A percentile compares a stretch with the other conserved stretches of the same genome.
phyloP scores from a whole-genome alignment of 2,329 filamentous ascomycete genomes.

The Aureobasidium namibiae region DNA sequence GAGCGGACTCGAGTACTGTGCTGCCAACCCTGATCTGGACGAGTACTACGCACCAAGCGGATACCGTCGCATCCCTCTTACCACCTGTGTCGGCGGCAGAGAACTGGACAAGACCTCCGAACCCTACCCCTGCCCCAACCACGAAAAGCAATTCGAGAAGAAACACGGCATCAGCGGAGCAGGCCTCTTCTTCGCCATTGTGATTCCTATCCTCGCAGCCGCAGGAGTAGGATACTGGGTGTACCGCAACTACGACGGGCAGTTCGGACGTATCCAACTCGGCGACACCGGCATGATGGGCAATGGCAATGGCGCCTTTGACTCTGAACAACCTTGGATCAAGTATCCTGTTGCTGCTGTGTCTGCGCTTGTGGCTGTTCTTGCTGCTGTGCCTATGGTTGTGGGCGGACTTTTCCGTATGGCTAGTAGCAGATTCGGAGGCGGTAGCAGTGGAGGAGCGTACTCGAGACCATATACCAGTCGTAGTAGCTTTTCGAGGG shows the following conservation, averaged over 20 bases:
- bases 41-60: slow-evolving; percentile 81
- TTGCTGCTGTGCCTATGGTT: slow-evolving; percentile 56
- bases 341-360: slow-evolving; percentile 57
- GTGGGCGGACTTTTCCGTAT: slow-evolving; percentile 65
- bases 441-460: slow-evolving; percentile 42
- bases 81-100: slow-evolving; percentile 70
- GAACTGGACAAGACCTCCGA: slow-evolving; percentile 62
- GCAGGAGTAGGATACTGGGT: slow-evolving; percentile 72
- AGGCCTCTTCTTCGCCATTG: slow-evolving; percentile 76
- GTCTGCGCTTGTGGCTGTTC: slow-evolving; percentile 47
- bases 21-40: slow-evolving; percentile 55
- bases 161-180: slow-evolving; percentile 61
- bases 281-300: slow-evolving; percentile 50
- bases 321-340: slow-evolving; percentile 68
- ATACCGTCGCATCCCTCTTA: slow-evolving; percentile 82
- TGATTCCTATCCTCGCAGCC: slow-evolving; percentile 66
- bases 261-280: slow-evolving; percentile 82
- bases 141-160: slow-evolving; percentile 75
- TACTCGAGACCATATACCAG: slow-evolving; percentile 70
- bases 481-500: slow-evolving; percentile 78
- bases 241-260: slow-evolving; percentile 75
- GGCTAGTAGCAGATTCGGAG: slow-evolving; percentile 35
- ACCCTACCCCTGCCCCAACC: slow-evolving; percentile 61
- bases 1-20: slow-evolving; percentile 52
- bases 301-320: slow-evolving; percentile 38